These are phyloP conservation scores for Cornus suecica DNA, from an alignment of 148 eudicot genomes.

Conservation along the genomic window DNA sequence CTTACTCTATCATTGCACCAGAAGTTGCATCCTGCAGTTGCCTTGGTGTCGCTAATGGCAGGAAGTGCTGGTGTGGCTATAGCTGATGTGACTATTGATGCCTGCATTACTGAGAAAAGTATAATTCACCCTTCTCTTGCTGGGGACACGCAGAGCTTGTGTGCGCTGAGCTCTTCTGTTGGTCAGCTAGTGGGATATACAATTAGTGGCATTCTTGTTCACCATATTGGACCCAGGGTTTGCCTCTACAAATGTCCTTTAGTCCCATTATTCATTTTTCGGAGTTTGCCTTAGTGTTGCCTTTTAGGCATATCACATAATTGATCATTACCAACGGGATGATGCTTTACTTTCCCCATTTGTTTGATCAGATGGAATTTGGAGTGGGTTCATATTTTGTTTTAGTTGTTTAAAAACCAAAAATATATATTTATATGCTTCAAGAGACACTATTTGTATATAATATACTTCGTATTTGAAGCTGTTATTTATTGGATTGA, in stretches of 20 bases:
- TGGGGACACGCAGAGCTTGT: slow-evolving; percentile 39
- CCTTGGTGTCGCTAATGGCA: slow-evolving; percentile 23
- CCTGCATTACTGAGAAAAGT: slow-evolving; percentile 39
- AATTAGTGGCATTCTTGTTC: not conserved
- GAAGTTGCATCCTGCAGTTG: slow-evolving; percentile 21
- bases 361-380: not conserved
- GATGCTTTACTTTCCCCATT: not conserved
- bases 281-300: not conserved
- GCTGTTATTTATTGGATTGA: not conserved
- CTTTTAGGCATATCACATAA: not conserved
- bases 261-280: not conserved
- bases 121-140: slow-evolving; percentile 36
- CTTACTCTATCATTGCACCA: slow-evolving; percentile 19
- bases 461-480: too few species aligned
- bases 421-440: too few species aligned
- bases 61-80: slow-evolving; percentile 31
- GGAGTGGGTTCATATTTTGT: not conserved
- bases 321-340: not conserved
- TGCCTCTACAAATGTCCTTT: not conserved
- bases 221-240: slow-evolving; percentile 28
- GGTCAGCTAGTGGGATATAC: slow-evolving; percentile 24
- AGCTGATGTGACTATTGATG: slow-evolving; percentile 43
- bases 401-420: too few species aligned
- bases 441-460: too few species aligned
- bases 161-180: slow-evolving; percentile 29